Percentiles rank a stretch among this genome's conserved stretches.
Evolutionary conservation across 2,329 filamentous ascomycete species (phyloP).

Genomic region (Fusarium devonianum): DNA sequence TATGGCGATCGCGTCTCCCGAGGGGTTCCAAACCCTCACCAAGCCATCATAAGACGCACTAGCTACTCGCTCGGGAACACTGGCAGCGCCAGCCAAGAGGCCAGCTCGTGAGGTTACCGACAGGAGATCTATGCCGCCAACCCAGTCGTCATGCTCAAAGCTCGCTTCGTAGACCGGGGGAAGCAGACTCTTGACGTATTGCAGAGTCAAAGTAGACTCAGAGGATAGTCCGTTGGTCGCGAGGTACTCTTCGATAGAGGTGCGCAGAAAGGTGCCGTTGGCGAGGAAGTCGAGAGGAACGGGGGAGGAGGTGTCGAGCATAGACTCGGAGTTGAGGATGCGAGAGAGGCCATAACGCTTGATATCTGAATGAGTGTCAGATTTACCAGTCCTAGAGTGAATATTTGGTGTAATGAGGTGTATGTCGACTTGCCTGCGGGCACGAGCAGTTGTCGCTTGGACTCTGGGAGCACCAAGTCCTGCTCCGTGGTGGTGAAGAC

Average conservation of each 20-base stretch:
- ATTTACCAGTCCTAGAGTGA: background rate
- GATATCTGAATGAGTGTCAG: slow-evolving; percentile 57
- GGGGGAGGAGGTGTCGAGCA: slow-evolving; percentile 70
- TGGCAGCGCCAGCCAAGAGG: slow-evolving; percentile 48
- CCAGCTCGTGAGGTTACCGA: slow-evolving; percentile 70
- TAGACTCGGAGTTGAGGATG: slow-evolving; percentile 74
- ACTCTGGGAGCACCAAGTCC: slow-evolving; percentile 69
- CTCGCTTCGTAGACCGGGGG: slow-evolving; percentile 89
- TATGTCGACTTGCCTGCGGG: slow-evolving; percentile 57
- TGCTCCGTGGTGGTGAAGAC: slow-evolving; percentile 70
- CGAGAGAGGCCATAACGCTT: slow-evolving; percentile 74
- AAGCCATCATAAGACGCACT: slow-evolving; percentile 94
- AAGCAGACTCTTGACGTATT: slow-evolving; percentile 91
- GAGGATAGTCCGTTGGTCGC: slow-evolving; percentile 84
- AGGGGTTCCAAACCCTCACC: slow-evolving; percentile 87
- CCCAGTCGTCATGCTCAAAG: slow-evolving; percentile 98
- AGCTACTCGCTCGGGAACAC: slow-evolving; percentile 67
- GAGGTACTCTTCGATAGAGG: slow-evolving; percentile 90
- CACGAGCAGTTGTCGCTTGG: slow-evolving; percentile 67
- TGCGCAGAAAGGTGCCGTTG: slow-evolving; percentile 89
- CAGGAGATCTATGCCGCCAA: slow-evolving; percentile 84
- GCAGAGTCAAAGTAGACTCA: slow-evolving; percentile 85
- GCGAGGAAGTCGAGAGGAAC: slow-evolving; percentile 94
- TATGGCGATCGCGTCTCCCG: slow-evolving; percentile 82
- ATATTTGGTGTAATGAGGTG: background rate